These are phyloP conservation scores for Pterocarpus macrocarpus DNA, from an alignment of 306 rosid genomes.

Conservation along the genomic window DNA sequence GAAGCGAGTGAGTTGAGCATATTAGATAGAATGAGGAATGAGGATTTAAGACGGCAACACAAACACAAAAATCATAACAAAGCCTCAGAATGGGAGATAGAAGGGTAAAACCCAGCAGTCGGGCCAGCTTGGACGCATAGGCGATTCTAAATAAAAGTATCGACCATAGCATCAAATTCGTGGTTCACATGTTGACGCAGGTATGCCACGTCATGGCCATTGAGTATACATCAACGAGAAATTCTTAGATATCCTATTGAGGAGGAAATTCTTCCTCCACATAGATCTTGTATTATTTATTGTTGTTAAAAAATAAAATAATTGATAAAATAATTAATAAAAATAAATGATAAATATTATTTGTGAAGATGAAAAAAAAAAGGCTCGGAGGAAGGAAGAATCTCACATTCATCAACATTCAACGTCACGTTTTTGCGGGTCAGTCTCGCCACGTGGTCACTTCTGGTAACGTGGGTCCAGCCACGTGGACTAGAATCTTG, in stretches of 20 bases:
- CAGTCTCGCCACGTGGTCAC: background rate
- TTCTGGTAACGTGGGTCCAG: background rate
- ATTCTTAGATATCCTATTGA: no score
- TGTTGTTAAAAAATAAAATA: no score
- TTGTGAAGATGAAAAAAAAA: no score
- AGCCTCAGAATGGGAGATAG: no score
- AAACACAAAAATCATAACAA: background rate
- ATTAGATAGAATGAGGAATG: background rate
- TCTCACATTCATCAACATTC: background rate
- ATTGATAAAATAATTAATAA: no score
- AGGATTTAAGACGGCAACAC: background rate
- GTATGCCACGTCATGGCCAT: background rate
- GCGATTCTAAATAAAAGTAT: background rate
- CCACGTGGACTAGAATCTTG: background rate
- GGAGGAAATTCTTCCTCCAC: no score
- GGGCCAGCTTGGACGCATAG: no score
- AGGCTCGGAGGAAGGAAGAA: no score
- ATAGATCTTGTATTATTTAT: no score
- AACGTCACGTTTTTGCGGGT: background rate
- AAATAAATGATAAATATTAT: no score
- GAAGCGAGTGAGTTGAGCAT: background rate
- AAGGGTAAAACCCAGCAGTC: no score
- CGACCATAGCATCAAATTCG: conserved; percentile 1
- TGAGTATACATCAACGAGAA: background rate
- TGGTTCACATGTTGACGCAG: background rate